phyloP scores from a whole-genome alignment of 2,329 filamentous ascomycete genomes.

The Cytospora chrysosperma region DNA sequence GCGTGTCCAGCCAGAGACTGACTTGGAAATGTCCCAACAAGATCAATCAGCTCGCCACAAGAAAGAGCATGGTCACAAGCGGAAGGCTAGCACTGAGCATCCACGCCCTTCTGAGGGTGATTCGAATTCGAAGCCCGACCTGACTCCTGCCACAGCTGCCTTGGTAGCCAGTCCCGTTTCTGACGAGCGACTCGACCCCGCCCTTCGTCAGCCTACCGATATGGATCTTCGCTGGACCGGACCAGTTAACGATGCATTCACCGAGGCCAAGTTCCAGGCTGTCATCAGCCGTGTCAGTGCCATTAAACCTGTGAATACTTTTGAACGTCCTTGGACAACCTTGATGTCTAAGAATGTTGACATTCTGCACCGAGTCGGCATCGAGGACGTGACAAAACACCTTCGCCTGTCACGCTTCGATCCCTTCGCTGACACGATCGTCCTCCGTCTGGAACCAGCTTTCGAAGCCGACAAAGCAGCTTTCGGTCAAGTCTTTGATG shows the following conservation, averaged over 20 bases:
- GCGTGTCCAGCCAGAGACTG: background rate
- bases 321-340: background rate
- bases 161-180: background rate
- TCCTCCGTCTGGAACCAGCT: background rate
- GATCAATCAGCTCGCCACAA: background rate
- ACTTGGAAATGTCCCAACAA: no score
- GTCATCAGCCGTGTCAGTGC: background rate
- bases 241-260: background rate
- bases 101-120: background rate
- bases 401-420: accelerated
- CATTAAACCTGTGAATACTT: background rate
- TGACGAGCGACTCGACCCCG: background rate
- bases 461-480: background rate
- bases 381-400: accelerated
- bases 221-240: background rate
- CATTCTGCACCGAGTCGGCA: background rate
- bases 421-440: background rate
- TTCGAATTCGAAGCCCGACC: background rate
- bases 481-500: background rate
- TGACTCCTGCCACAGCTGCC: background rate
- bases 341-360: background rate
- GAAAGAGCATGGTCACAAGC: background rate
- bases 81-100: background rate
- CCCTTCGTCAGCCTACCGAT: background rate
- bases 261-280: accelerated